Base-by-base conservation (phyloP, 805 yeast genomes). In the Zygosaccharomyces pseudorouxii region DNA sequence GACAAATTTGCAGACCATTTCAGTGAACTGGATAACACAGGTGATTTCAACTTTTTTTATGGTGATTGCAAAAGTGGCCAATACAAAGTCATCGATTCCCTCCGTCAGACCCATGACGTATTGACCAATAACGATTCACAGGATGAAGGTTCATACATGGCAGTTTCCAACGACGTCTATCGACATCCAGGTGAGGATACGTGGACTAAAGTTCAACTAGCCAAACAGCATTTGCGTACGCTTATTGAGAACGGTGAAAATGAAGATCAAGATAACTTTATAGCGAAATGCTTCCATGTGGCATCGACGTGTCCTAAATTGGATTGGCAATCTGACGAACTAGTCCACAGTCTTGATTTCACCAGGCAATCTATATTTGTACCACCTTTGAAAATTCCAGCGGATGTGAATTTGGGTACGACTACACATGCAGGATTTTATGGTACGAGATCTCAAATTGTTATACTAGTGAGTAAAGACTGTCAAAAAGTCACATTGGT, bases 371-470 rank as follows among this genome's bases (percentile, higher is more conserved):
- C 86, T 3, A 80, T 89, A 4, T 88, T 81, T 59, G 77, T 89
- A 8, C 96, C 96, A 2, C 88, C 89, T 0, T 59, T 86, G 36
- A 62, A 62, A 42, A 62, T 69, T 4, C 53, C 61, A 8, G 59
- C 55, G n/a, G 56, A 65, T 38, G 63, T 69, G 16, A 58, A 55
- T 28, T 39, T 58, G 5, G 67, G 68, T 10, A 56, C 63, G 16
- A 63, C 69, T 3, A 50, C 54, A 16, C 56, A 65, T n/a, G 67
- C 72, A 12, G 88, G 89, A 0, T 81, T 72, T 57, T 90, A 89
- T 61, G 97, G 97, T 0, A 89, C 97, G 0, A 70, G 97, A 47
- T 86, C 96, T 0, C 96, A 89, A 63, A 88, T 95, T 0, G 77
- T 89, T 1, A 73, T 89, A 3, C 56, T 87, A 19, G 73, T 86